Percentiles rank a stretch among this genome's conserved stretches.
phyloP scores from a whole-genome alignment of 192 early-diverging fungal genomes.

The Coemansia sp. region DNA sequence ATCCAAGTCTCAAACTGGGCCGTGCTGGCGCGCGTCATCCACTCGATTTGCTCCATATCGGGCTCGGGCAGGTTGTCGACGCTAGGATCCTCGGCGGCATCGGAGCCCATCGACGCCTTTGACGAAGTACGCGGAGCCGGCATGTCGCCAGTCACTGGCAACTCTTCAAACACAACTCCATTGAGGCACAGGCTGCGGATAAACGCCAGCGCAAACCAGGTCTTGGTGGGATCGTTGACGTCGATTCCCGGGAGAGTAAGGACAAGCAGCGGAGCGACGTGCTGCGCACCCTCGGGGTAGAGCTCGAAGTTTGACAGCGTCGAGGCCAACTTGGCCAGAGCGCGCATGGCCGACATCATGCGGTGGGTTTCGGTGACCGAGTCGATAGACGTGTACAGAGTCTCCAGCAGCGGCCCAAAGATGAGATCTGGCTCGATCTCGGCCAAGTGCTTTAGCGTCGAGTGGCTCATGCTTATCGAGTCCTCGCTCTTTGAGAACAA shows the following conservation, averaged over 20 bases:
- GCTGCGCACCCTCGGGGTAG: slow-evolving; percentile 85
- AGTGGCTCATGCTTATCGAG: slow-evolving; percentile 43
- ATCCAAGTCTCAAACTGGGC: slow-evolving; percentile 89
- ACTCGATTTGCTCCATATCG: slow-evolving; percentile 71
- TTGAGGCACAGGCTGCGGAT: slow-evolving; percentile 44
- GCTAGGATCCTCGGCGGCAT: slow-evolving; percentile 50
- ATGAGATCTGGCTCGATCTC: slow-evolving; percentile 77
- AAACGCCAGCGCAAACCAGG: slow-evolving; percentile 57
- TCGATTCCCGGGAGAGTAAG: slow-evolving; percentile 90
- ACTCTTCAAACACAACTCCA: slow-evolving; percentile 52
- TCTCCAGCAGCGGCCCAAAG: slow-evolving; percentile 80
- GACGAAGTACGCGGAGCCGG: slow-evolving; percentile 22
- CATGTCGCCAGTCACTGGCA: slow-evolving; percentile 37
- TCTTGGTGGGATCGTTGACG: slow-evolving; percentile 89
- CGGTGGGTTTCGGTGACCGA: slow-evolving; percentile 77
- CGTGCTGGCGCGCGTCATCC: slow-evolving; percentile 69
- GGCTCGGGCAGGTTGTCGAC: slow-evolving; percentile 44
- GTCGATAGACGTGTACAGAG: slow-evolving; percentile 87
- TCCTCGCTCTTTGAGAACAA: slow-evolving; percentile 53
- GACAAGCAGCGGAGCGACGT: slow-evolving; percentile 76
- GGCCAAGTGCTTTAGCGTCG: slow-evolving; percentile 52
- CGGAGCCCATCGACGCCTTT: slow-evolving; percentile 46
- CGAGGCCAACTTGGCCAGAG: slow-evolving; percentile 68
- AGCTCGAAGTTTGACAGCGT: slow-evolving; percentile 74
- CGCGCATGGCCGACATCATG: slow-evolving; percentile 81